A percentile compares a stretch with the other conserved stretches of the same genome.
Conservation (phyloP, 1,139 yeast species). For the Geotrichum aggregatum region DNA sequence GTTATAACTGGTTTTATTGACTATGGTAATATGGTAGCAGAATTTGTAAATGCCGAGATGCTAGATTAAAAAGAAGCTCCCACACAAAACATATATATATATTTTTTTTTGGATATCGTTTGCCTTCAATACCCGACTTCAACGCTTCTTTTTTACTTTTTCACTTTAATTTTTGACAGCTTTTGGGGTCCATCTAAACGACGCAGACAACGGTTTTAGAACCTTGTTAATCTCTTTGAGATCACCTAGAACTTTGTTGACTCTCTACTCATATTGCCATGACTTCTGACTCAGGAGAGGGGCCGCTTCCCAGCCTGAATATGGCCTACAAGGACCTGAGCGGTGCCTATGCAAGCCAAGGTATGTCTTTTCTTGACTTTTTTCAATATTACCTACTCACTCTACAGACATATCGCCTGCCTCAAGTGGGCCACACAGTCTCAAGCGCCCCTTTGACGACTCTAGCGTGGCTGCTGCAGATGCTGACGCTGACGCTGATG, state of each 20-base stretch:
- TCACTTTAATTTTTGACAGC: not conserved
- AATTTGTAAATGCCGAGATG: too few relatives aligned
- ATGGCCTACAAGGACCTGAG: not conserved
- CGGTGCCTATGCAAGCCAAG: not conserved
- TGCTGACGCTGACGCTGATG: not conserved
- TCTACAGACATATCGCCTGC: not conserved
- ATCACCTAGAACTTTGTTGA: too few relatives aligned
- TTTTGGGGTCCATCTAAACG: not conserved
- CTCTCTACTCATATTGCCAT: not conserved
- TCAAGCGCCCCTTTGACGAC: not conserved
- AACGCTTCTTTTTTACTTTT: not conserved
- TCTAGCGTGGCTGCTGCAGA: not conserved
- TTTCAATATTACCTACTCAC: not conserved
- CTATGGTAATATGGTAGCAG: too few relatives aligned
- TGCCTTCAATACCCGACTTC: slow-evolving; percentile 14
- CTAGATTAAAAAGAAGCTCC: not conserved
- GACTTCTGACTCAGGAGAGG: slow-evolving; percentile 5
- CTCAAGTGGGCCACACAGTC: not conserved
- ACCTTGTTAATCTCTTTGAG: not conserved
- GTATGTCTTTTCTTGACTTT: not conserved
- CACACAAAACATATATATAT: not conserved
- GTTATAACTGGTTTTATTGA: too few relatives aligned
- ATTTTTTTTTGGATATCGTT: slow-evolving; percentile 5
- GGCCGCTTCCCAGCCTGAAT: slow-evolving; percentile 1
- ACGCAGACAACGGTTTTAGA: too few relatives aligned